Conservation (phyloP, 2,329 filamentous ascomycete species). For the Helotiales sp. region DNA sequence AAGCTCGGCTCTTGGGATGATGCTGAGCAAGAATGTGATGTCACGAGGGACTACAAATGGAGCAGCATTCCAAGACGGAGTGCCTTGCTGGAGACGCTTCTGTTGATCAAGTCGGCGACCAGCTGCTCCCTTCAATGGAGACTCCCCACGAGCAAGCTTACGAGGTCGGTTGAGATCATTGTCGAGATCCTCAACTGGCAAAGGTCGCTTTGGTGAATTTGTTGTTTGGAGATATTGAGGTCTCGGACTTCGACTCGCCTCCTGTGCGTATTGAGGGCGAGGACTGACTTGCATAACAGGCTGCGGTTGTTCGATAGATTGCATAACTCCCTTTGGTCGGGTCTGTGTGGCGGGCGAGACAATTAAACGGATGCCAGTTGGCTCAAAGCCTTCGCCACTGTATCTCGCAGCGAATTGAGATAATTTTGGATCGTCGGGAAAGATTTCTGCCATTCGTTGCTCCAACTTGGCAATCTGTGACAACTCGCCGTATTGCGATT, state of each 20-base stretch:
- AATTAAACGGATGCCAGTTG: slow-evolving; percentile 79
- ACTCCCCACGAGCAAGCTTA: slow-evolving; percentile 87
- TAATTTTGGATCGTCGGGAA: slow-evolving; percentile 82
- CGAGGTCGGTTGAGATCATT: slow-evolving; percentile 76
- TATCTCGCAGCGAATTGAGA: slow-evolving; percentile 78
- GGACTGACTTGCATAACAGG: slow-evolving; percentile 48
- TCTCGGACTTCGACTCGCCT: slow-evolving; percentile 43
- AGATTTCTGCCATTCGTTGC: slow-evolving; percentile 91
- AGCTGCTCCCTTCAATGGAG: slow-evolving; percentile 88
- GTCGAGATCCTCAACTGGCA: slow-evolving; percentile 67
- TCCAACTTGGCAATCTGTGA: slow-evolving; percentile 90
- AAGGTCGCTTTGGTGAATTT: slow-evolving; percentile 48
- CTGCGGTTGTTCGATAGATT: slow-evolving; percentile 57
- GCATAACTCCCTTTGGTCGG: slow-evolving; percentile 63
- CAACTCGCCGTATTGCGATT: slow-evolving; percentile 91
- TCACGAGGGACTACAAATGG: slow-evolving; percentile 75
- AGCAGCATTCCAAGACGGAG: slow-evolving; percentile 43
- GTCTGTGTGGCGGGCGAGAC: slow-evolving; percentile 82
- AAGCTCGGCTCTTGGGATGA: slow-evolving; percentile 65
- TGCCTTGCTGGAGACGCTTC: slow-evolving; percentile 58
- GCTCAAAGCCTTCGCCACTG: slow-evolving; percentile 76
- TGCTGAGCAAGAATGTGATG: slow-evolving; percentile 62
- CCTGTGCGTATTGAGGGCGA: slow-evolving; percentile 40
- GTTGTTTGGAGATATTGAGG: slow-evolving; percentile 39
- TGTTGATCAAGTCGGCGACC: slow-evolving; percentile 80